Evolutionary conservation across 129 eudicot genomes (phyloP), one percentile per base, ranked within the genome.

Genomic region (Flaveria sonorensis): DNA sequence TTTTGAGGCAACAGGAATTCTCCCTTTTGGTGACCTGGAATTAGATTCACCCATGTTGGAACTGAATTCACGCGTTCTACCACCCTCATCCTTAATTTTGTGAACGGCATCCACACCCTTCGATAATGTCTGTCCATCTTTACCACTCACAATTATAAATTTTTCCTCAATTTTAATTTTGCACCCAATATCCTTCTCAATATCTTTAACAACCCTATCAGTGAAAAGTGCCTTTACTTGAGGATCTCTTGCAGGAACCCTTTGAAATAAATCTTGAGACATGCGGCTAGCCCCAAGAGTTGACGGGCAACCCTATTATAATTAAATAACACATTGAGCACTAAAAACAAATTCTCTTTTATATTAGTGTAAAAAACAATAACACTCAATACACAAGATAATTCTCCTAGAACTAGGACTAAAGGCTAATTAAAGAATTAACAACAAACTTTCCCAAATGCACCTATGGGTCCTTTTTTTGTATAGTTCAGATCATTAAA

Each of bases 81-180:
- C 87, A 72, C 86, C 95, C 76, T 87, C 97, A 3, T 89, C 87
- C 72, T 87, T 93, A 61, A 91, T 81, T 79, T 83, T 89, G 81
- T 87, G 97, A 74, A 93, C 96, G 40, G 96, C 97, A 84, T 93
- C 96, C 23, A 93, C 97, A 70, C 98, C 98, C 80, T 91, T 93
- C 51, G 86, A 71, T 87, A 93, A 72, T 46, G 91, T 87, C 75
- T 81, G 77, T 71, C 96, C 83, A 76, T 93, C 98, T 86, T 94
- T 94, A 64, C 93, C 98, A 81, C 97, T 91, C 24, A 94, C 96
- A 60, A 94, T 91, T 50, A 94, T 87, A 71, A 94, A 94, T 72
- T 94, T 94, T 71, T 94, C 98, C 62, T 91, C 96, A 43, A 94
- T 72, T 81, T 81, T 89, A 21, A 94, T 87, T 86, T 89, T 94